A percentile compares a stretch with the other conserved stretches of the same genome.
Conservation (phyloP, 805 yeast genomes). For the Clavispora carvajalis region DNA sequence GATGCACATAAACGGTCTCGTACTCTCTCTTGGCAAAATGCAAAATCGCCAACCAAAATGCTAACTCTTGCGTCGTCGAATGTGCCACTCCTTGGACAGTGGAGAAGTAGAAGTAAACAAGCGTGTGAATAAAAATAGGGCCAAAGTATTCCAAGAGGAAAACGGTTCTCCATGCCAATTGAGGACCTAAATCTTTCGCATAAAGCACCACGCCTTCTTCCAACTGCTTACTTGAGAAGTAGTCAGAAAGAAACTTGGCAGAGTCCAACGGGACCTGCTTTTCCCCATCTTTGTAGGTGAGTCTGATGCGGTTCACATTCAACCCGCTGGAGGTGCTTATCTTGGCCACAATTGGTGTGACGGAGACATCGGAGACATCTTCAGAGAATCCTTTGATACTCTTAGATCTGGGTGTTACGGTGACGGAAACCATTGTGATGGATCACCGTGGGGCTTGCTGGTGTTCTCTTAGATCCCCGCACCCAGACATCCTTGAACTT, state of each 20-base stretch:
- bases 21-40: conserved; percentile 87
- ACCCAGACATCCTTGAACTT: too few species aligned
- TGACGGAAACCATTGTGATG: conserved; percentile 47
- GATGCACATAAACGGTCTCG: conserved; percentile 81
- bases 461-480: too few species aligned
- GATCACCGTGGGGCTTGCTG: too few species aligned
- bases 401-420: conserved; percentile 58
- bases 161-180: conserved; percentile 89
- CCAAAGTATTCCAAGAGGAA: conserved; percentile 85
- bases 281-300: conserved; percentile 17
- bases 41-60: conserved; percentile 52
- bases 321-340: conserved; percentile 44
- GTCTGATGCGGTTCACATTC: conserved; percentile 24
- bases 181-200: conserved; percentile 90
- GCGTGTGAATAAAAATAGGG: conserved; percentile 75
- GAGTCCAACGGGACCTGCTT: conserved; percentile 42
- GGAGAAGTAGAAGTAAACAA: conserved; percentile 44
- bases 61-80: conserved; percentile 47
- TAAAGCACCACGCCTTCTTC: conserved; percentile 41
- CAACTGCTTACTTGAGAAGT: conserved; percentile 41
- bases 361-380: conserved; percentile 27
- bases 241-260: conserved; percentile 26
- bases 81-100: conserved; percentile 15
- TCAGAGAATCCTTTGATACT: conserved; percentile 45
- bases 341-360: conserved; percentile 38